These are phyloP conservation scores for Lanmaoa pseudosensibilis DNA, from an alignment of 768 basidiomycete genomes.

Conservation along the genomic window DNA sequence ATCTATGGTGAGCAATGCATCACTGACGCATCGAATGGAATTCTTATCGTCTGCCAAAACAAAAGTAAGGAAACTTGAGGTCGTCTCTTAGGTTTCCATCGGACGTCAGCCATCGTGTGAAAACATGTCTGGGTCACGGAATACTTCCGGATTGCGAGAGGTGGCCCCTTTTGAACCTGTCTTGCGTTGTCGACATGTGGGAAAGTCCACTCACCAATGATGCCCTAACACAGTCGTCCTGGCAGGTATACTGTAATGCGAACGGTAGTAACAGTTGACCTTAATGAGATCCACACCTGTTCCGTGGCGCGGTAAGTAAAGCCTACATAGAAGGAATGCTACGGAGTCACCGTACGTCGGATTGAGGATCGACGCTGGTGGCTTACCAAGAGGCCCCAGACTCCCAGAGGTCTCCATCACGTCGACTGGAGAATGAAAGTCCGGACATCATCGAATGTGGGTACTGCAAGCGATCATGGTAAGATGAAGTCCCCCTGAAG, in stretches of 20 bases:
- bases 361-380: neutral
- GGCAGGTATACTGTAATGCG: constrained; percentile 18
- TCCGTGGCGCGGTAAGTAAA: constrained; percentile 12
- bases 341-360: neutral
- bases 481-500: neutral
- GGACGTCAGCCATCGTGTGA: constrained; percentile 31
- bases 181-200: neutral
- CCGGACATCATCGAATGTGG: constrained; percentile 36
- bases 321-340: neutral
- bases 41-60: constrained; percentile 44
- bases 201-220: constrained; percentile 13
- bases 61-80: constrained; percentile 49
- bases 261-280: neutral
- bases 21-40: neutral
- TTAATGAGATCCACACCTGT: constrained; percentile 1
- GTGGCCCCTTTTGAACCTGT: constrained; percentile 27
- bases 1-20: neutral
- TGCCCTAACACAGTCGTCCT: constrained; percentile 19
- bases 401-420: constrained; percentile 37
- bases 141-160: constrained; percentile 37
- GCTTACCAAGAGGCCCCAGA: constrained; percentile 22
- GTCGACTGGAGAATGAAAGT: constrained; percentile 38
- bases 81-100: constrained; percentile 40
- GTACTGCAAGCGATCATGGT: constrained; percentile 24
- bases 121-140: constrained; percentile 39